Evolutionary conservation across 2,329 filamentous ascomycete species (phyloP).

Genomic region (Ascochyta lentis): DNA sequence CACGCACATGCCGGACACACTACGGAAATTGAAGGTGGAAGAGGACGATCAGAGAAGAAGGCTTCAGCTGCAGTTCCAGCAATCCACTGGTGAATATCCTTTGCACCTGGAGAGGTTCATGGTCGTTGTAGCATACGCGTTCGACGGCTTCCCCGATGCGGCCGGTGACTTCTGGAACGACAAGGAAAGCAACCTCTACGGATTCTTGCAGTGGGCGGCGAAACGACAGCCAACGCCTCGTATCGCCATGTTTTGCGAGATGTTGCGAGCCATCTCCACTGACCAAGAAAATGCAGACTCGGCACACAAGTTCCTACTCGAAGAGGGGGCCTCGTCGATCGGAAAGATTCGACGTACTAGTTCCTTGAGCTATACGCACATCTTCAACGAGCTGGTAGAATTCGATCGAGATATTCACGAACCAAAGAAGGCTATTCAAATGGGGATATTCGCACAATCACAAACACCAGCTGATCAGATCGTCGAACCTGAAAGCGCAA

Average conservation of each 20-base stretch:
- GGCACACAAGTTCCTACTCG: slow-evolving; percentile 87
- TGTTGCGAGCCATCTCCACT: slow-evolving; percentile 86
- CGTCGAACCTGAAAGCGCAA: slow-evolving; percentile 91
- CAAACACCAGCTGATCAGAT: slow-evolving; percentile 57
- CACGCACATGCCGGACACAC: slow-evolving; percentile 90
- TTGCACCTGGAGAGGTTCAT: slow-evolving; percentile 84
- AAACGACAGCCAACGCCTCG: slow-evolving; percentile 93
- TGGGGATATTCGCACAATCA: slow-evolving; percentile 59
- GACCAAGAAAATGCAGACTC: slow-evolving; percentile 82
- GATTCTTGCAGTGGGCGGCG: slow-evolving; percentile 97
- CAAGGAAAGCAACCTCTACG: slow-evolving; percentile 88
- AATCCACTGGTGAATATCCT: slow-evolving; percentile 60
- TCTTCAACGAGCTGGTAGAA: slow-evolving; percentile 86
- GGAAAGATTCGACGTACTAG: slow-evolving; percentile 82
- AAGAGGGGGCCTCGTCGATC: slow-evolving; percentile 73
- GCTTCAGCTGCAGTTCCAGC: slow-evolving; percentile 53
- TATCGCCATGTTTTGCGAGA: slow-evolving; percentile 94
- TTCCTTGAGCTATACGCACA: slow-evolving; percentile 90
- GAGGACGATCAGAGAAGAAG: slow-evolving; percentile 81
- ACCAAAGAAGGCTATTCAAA: slow-evolving; percentile 67
- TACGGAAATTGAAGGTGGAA: slow-evolving; percentile 83
- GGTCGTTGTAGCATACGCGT: slow-evolving; percentile 89
- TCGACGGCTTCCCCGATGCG: slow-evolving; percentile 82
- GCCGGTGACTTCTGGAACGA: slow-evolving; percentile 92
- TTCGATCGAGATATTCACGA: slow-evolving; percentile 82